Evolutionary conservation across 208 protist genomes (phyloP), one percentile per base, ranked within the genome.

Genomic region (Phytomonas sp.): DNA sequence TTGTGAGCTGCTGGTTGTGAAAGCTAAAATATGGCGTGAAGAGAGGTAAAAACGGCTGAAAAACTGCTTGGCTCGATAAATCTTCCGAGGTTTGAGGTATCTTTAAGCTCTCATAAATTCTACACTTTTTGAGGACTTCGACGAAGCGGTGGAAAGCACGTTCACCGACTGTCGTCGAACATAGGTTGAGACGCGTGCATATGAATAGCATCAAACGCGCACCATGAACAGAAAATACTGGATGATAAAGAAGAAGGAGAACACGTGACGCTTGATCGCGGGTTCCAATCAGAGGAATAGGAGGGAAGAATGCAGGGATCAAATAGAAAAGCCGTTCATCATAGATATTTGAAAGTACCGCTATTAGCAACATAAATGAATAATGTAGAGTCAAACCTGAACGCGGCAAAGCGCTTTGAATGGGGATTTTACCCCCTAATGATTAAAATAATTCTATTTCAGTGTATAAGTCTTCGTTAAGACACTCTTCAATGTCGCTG

Each of bases 1-100:
- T 81, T 9, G 90, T 95, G 11, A 95, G 79, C 67, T 93, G 90
- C 15, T 93, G 85, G 51, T 83, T 72, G 31, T 85, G 72, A 62
- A 90, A 82, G 30, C 83, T 70, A 75, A 95, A 95, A 37, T 79
- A 61, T 15, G 79, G 68, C 62, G 70, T 78, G 66, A 84, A 84
- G 4, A 87, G 71, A 1, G 84, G 83, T 3, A 65, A 59, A 68
- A 93, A 93, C 30, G 69, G 28, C 13, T 69, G 43, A 68, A 68
- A 68, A 43, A 43, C 20, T 51, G 4, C 3, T 23, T 15, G 66
- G 68, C 51, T 32, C 4, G 51, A 65, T 6, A 79, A 34, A 8
- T 62, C 62, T 0, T 75, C 65, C 26, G 76, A 68, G 32, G 62
- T 33, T 17, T 65, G 40, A 17, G 40, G 40, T 6, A 51, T 51